Evolutionary conservation across 75 land plant genomes (phyloP).

Genomic region (Cryptomeria japonica): DNA sequence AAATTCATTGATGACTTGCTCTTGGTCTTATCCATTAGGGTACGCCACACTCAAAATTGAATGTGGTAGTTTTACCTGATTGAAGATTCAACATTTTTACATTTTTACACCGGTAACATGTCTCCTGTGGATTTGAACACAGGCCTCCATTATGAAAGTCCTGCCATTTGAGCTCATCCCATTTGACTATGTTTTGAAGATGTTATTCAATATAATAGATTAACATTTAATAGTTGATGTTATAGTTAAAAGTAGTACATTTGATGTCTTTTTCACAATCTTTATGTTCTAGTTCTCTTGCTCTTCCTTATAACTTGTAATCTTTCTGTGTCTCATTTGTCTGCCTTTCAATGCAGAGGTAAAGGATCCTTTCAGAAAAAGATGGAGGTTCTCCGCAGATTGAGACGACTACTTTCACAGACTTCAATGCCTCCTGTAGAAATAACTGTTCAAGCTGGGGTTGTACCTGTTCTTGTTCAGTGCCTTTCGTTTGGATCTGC

Average conservation of each 20-base stretch:
- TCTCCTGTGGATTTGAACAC: too few species aligned
- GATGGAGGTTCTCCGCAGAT: slow-evolving; percentile 60
- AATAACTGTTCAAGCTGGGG: slow-evolving; percentile 83
- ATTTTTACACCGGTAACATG: too few species aligned
- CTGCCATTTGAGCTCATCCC: too few species aligned
- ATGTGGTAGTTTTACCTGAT: too few species aligned
- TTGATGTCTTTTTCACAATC: not conserved
- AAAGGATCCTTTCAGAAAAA: slow-evolving; percentile 74
- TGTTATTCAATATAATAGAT: not conserved
- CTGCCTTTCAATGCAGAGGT: slow-evolving; percentile 45
- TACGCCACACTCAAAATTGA: too few species aligned
- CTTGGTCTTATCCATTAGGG: too few species aligned
- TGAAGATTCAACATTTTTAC: too few species aligned
- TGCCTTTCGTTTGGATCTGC: slow-evolving; percentile 94
- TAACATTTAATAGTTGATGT: not conserved
- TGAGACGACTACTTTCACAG: slow-evolving; percentile 77
- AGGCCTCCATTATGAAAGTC: too few species aligned
- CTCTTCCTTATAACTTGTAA: not conserved
- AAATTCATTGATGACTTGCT: too few species aligned
- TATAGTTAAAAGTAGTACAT: not conserved
- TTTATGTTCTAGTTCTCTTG: not conserved
- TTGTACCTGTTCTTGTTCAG: slow-evolving; percentile 74
- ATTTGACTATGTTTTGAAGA: not conserved
- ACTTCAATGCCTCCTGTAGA: slow-evolving; percentile 81
- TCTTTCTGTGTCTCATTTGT: not conserved